Conservation (phyloP, 805 yeast genomes). For the Maudiozyma pseudohumilis region DNA sequence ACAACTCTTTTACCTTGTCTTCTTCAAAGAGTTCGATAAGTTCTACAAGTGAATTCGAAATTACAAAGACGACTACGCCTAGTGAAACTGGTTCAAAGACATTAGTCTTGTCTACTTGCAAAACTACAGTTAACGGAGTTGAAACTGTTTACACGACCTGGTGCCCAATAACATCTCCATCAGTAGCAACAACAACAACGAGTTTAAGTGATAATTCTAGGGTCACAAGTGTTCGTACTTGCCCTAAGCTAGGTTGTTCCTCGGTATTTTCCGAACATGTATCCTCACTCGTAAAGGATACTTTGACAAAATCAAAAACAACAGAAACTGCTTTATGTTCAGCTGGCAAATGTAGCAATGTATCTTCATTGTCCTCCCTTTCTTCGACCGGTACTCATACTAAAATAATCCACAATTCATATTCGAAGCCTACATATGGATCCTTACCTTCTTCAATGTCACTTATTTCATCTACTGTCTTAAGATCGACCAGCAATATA, state of each 20-base stretch:
- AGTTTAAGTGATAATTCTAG: neutral
- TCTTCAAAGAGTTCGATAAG: neutral
- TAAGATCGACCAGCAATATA: neutral
- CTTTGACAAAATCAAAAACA: too few species aligned
- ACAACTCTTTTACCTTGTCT: neutral
- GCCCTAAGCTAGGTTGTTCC: too few species aligned
- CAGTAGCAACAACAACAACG: neutral
- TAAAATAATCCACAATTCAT: neutral
- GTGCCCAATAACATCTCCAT: constrained; percentile 13
- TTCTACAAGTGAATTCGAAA: neutral
- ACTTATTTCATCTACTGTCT: neutral
- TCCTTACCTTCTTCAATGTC: neutral
- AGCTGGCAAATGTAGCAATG: too few species aligned
- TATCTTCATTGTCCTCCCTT: too few species aligned
- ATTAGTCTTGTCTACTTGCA: constrained; percentile 8
- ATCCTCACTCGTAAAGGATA: too few species aligned
- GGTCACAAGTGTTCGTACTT: too few species aligned
- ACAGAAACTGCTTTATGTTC: too few species aligned
- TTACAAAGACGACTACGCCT: neutral
- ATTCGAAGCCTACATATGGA: too few species aligned
- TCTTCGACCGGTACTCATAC: too few species aligned
- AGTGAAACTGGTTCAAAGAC: neutral
- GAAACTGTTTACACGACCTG: constrained; percentile 29
- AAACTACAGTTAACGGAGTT: constrained; percentile 18
- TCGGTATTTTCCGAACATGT: too few species aligned